Evolutionary conservation across 179 eudicot genomes (phyloP).

Genomic region (Sideroxylon spinosum): DNA sequence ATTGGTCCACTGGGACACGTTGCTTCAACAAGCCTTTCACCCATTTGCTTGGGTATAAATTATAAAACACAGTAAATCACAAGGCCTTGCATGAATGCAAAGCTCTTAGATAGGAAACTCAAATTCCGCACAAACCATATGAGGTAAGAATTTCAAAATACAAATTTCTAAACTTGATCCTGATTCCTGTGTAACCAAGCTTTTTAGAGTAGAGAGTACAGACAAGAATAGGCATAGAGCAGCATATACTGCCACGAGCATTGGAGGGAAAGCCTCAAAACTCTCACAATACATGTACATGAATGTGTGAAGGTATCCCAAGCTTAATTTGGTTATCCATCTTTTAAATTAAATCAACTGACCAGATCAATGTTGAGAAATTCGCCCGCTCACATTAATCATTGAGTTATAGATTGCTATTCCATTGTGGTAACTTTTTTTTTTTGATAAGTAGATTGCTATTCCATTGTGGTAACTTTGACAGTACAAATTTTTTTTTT

Average conservation of each 20-base stretch:
- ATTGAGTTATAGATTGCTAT: not conserved
- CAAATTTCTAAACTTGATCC: not conserved
- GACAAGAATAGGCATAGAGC: not conserved
- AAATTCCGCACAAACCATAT: not conserved
- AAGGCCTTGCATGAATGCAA: slow-evolving; percentile 3
- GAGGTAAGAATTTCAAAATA: not conserved
- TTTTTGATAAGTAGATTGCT: no score
- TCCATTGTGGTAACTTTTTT: not conserved
- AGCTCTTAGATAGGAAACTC: not conserved
- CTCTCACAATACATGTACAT: not conserved
- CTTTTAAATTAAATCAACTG: not conserved
- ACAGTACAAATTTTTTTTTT: no score
- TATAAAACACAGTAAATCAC: not conserved
- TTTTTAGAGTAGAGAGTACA: not conserved
- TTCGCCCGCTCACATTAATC: not conserved
- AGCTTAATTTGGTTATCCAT: not conserved
- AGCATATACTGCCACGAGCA: not conserved
- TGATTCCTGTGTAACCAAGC: not conserved
- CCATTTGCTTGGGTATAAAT: not conserved
- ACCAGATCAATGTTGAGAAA: not conserved
- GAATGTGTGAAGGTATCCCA: not conserved
- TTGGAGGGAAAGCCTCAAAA: not conserved
- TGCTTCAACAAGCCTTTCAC: no score
- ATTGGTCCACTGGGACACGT: no score
- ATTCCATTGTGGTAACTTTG: not conserved